phyloP scores from a whole-genome alignment of 331 rosid genomes.

The Pyrus hybrid region DNA sequence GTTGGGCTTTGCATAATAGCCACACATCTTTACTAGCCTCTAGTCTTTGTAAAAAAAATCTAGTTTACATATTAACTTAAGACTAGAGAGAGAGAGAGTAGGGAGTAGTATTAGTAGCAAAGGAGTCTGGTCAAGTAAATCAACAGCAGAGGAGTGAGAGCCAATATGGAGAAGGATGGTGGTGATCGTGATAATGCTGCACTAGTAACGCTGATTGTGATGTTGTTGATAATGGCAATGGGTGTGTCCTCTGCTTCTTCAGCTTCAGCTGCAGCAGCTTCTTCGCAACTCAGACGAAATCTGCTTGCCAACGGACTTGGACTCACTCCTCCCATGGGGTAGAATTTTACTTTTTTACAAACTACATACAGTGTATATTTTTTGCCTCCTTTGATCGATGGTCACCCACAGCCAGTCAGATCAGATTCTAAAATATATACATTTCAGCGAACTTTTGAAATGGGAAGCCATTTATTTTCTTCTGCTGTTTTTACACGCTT shows the following conservation, averaged over 20 bases:
- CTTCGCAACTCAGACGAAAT: constrained; percentile 33
- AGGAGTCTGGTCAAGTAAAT: too few relatives aligned
- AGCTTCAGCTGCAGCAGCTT: background rate
- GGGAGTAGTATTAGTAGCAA: too few relatives aligned
- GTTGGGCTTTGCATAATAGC: too few relatives aligned
- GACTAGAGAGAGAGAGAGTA: too few relatives aligned
- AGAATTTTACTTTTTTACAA: background rate
- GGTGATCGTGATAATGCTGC: background rate
- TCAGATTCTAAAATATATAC: background rate
- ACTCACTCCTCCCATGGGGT: constrained; percentile 97
- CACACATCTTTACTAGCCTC: too few relatives aligned
- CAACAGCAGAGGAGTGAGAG: too few relatives aligned
- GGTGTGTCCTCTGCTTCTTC: constrained; percentile 8
- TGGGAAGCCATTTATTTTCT: background rate
- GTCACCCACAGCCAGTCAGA: background rate
- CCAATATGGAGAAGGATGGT: background rate
- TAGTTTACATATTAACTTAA: too few relatives aligned
- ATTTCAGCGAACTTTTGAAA: too few relatives aligned
- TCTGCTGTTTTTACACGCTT: background rate
- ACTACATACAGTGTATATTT: background rate
- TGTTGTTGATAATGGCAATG: background rate
- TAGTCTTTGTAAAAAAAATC: too few relatives aligned
- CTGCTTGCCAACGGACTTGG: constrained; percentile 81
- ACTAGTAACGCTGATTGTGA: background rate
- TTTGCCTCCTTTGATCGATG: background rate